Evolutionary conservation across 1,139 yeast species (phyloP).

Genomic region (Sugiyamaella neomexicana): DNA sequence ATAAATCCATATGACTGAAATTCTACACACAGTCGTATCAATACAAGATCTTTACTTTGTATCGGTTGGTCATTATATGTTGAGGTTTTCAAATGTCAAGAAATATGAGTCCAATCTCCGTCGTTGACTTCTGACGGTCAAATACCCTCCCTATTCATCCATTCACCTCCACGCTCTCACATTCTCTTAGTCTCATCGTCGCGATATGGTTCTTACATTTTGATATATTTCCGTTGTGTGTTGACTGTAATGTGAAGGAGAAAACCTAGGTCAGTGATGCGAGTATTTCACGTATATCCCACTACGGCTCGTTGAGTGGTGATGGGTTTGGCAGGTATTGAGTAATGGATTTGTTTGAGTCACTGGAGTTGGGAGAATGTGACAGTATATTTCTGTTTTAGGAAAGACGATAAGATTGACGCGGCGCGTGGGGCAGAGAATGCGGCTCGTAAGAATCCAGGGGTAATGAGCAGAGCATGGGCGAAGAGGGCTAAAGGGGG

Average conservation of each 20-base stretch:
- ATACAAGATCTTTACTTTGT: too few species aligned
- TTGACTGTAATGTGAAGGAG: constrained; percentile 8
- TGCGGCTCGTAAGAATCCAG: constrained; percentile 1
- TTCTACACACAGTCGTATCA: too few species aligned
- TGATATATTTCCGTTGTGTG: constrained; percentile 14
- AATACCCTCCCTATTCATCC: too few species aligned
- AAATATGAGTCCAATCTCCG: not conserved
- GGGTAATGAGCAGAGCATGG: not conserved
- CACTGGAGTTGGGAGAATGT: not conserved
- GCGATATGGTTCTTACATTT: constrained; percentile 7
- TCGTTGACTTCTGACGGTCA: constrained; percentile 1
- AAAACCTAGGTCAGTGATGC: not conserved
- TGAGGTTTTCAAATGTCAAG: not conserved
- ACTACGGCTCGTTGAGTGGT: not conserved
- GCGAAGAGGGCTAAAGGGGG: too few species aligned
- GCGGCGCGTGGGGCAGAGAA: not conserved
- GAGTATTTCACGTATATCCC: constrained; percentile 6
- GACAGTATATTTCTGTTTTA: constrained; percentile 3
- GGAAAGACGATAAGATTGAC: not conserved
- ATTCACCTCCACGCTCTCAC: not conserved
- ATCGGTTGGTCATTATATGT: too few species aligned
- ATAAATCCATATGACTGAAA: too few species aligned
- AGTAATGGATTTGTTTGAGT: not conserved
- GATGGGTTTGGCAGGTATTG: not conserved
- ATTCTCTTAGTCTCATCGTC: not conserved